Percentiles rank a stretch among this genome's conserved stretches.
These are phyloP conservation scores for Gossypium davidsonii DNA, from an alignment of 441 rosid genomes.

Conservation along the genomic window DNA sequence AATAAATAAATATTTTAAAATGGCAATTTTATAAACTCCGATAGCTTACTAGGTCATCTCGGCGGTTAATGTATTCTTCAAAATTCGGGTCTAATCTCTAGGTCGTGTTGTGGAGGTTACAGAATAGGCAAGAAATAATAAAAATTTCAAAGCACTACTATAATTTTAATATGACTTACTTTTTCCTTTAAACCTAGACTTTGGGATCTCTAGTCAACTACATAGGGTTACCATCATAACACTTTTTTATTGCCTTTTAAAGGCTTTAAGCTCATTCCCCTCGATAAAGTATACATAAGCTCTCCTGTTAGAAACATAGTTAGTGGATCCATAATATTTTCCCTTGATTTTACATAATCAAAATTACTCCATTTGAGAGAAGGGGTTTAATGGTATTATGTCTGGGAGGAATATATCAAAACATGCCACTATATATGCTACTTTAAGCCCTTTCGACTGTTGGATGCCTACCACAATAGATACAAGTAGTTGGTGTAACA, in stretches of 20 bases:
- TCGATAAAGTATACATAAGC: background rate
- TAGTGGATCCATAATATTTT: background rate
- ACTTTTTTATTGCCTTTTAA: background rate
- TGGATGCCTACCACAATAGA: background rate
- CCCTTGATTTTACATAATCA: background rate
- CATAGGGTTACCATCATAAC: background rate
- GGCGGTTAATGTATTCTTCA: no score
- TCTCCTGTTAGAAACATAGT: background rate
- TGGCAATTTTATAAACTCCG: no score
- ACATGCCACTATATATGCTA: background rate
- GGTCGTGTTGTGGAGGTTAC: no score
- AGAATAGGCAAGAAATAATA: background rate
- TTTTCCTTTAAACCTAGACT: no score
- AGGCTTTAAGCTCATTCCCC: background rate
- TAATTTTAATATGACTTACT: background rate
- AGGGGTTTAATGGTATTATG: background rate
- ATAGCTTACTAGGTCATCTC: no score
- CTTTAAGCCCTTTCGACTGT: background rate
- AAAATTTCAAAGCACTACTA: background rate
- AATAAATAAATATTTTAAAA: no score
- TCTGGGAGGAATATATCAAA: background rate
- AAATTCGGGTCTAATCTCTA: no score
- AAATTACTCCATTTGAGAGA: background rate
- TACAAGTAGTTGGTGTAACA: no score
- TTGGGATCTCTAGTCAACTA: no score